Conservation (phyloP, 345 rosid species). For the Gossypium thurberi region DNA sequence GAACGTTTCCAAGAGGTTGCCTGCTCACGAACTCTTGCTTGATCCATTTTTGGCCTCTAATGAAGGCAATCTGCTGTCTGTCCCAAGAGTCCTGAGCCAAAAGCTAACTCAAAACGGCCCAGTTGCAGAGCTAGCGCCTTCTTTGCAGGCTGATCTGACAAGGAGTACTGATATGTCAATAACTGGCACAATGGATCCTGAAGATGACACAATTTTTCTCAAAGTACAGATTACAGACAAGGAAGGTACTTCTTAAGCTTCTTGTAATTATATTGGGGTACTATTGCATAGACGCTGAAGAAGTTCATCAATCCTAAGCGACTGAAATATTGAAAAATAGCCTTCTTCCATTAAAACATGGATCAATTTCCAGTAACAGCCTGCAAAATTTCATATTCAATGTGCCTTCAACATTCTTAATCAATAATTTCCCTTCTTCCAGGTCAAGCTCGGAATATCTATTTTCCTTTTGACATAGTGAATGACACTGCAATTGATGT, state of each 20-base stretch:
- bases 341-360: background rate
- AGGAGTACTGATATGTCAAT: slow-evolving; percentile 73
- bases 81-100: slow-evolving; percentile 23
- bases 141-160: slow-evolving; percentile 29
- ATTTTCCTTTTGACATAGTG: slow-evolving; percentile 66
- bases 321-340: background rate
- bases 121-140: slow-evolving; percentile 22
- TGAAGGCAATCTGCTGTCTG: slow-evolving; percentile 27
- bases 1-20: slow-evolving; percentile 59
- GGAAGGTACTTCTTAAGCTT: slow-evolving; percentile 33
- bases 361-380: background rate
- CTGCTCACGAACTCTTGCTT: slow-evolving; percentile 63
- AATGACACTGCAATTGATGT: slow-evolving; percentile 75
- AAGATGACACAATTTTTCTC: slow-evolving; percentile 73
- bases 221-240: slow-evolving; percentile 73
- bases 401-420: background rate
- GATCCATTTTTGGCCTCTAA: slow-evolving; percentile 62
- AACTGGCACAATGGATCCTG: slow-evolving; percentile 69
- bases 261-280: background rate
- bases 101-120: slow-evolving; percentile 26
- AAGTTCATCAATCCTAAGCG: background rate
- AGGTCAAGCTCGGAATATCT: slow-evolving; percentile 75
- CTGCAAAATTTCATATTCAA: background rate
- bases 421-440: slow-evolving; percentile 12
- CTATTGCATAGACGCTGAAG: background rate